Evolutionary conservation across 2,329 filamentous ascomycete genomes (phyloP).

Genomic region (Ramularia collo-cygni): DNA sequence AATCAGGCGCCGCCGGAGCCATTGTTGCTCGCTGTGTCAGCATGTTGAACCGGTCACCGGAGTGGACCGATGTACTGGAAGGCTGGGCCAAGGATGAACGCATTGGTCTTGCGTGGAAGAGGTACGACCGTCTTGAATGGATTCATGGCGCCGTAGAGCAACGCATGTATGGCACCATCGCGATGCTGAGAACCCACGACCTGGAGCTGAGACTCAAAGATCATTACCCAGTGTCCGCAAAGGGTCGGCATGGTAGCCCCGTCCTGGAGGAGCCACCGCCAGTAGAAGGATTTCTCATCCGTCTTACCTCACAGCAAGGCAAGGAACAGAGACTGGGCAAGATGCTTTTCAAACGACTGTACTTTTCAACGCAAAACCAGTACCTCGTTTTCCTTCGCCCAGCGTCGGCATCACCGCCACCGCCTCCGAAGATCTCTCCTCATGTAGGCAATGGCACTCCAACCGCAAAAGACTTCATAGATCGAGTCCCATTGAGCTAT

Average conservation of each 20-base stretch:
- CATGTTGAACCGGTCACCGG: slow-evolving; percentile 49
- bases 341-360: slow-evolving; percentile 59
- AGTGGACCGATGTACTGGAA: slow-evolving; percentile 54
- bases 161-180: slow-evolving; percentile 63
- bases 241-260: slow-evolving; percentile 34
- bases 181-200: slow-evolving; percentile 60
- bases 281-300: slow-evolving; percentile 59
- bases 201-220: slow-evolving; percentile 59
- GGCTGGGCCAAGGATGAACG: slow-evolving; percentile 52
- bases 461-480: slow-evolving; percentile 47
- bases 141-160: slow-evolving; percentile 58
- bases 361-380: slow-evolving; percentile 59
- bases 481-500: slow-evolving; percentile 55
- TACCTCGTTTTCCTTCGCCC: slow-evolving; percentile 57
- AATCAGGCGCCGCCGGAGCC: slow-evolving; percentile 49
- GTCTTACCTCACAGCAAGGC: slow-evolving; percentile 58
- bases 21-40: slow-evolving; percentile 54
- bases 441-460: slow-evolving; percentile 43
- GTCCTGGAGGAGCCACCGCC: slow-evolving; percentile 53
- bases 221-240: slow-evolving; percentile 53
- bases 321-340: slow-evolving; percentile 51
- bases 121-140: slow-evolving; percentile 64
- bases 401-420: slow-evolving; percentile 49
- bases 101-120: slow-evolving; percentile 61
- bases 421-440: slow-evolving; percentile 47